Base-by-base conservation (phyloP, 2,329 filamentous ascomycete genomes). In the Periconia sp. region DNA sequence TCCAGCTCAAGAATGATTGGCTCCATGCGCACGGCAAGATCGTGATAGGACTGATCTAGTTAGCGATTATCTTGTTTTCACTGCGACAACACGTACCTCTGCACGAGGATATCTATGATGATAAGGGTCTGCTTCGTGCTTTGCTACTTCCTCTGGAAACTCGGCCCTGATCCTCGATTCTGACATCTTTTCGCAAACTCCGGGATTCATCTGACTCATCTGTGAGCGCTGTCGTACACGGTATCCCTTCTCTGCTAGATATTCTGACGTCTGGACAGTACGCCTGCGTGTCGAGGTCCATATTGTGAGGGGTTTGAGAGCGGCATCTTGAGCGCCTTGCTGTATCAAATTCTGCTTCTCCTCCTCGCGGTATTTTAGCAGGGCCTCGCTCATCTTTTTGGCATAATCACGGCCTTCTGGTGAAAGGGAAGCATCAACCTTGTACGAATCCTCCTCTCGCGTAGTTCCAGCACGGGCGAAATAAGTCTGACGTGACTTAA, bases 1-100 rank as follows among this genome's bases (percentile, higher is more conserved):
- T 99, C 94, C 14, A 99, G 84, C 73, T 99, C 94, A 30, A 99
- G 84, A 68, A 99, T 99, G 67, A 99, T 96, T 41, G 94, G 95
- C 72, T 99, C 94, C 45, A 99, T 85, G 19, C 94, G 90, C 55
- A 99, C 94, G n/a, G 94, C 94, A 42, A 99, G 86, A 69, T 99
- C 94, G 72, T 99, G 94, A 74, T 99, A 99, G 9, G 93, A 97
- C 90, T 96, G 54, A 20, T 8, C 27, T 6, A 20, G 46, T 74
- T 52, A 74, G 65, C 15, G 42, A 18, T 17, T 14, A 23, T 17
- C 14, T 15, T 31, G 49, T 3, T 33, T 15, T 37, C 9, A 40
- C n/a, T 7, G 42, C 20, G 17, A 11, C 11, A 11, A 15, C 49
- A 57, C 72, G 68, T 79, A 92, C 92, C 81, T 99, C 94, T 56